phyloP scores from a whole-genome alignment of 768 basidiomycete species.

The Russula dissimulans region DNA sequence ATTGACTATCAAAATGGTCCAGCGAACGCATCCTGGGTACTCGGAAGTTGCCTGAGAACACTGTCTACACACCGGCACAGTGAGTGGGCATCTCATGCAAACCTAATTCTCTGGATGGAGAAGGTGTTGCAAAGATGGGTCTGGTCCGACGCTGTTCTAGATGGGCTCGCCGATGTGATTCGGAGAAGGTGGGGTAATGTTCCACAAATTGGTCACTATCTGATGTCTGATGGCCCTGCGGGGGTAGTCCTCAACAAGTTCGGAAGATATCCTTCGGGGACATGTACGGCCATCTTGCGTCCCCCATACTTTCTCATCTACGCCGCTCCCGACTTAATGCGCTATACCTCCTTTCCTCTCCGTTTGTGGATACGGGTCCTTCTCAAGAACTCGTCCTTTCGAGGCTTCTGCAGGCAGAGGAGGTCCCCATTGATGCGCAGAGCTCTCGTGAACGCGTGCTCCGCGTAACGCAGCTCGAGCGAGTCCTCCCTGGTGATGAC shows the following conservation, averaged over 20 bases:
- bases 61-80: constrained; percentile 35
- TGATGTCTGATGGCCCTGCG: constrained; percentile 2
- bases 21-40: constrained; percentile 42
- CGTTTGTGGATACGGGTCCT: constrained; percentile 35
- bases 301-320: constrained; percentile 64
- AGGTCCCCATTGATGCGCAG: constrained; percentile 65
- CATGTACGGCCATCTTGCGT: constrained; percentile 44
- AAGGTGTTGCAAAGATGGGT: constrained; percentile 43
- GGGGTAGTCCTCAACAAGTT: constrained; percentile 14
- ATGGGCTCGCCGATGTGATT: constrained; percentile 42
- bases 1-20: constrained; percentile 27
- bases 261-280: constrained; percentile 30
- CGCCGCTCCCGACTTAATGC: constrained; percentile 52
- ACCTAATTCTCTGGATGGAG: constrained; percentile 42
- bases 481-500: constrained; percentile 48
- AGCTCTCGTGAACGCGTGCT: constrained; percentile 81
- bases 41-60: constrained; percentile 50
- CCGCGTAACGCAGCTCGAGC: constrained; percentile 61
- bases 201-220: not conserved
- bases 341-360: constrained; percentile 53
- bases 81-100: constrained; percentile 41
- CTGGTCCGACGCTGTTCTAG: constrained; percentile 47
- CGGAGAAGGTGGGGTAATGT: constrained; percentile 35
- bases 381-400: constrained; percentile 47
- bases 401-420: constrained; percentile 71